Evolutionary conservation across 2,329 filamentous ascomycete species (phyloP).

Genomic region (Fusarium denticulatum): DNA sequence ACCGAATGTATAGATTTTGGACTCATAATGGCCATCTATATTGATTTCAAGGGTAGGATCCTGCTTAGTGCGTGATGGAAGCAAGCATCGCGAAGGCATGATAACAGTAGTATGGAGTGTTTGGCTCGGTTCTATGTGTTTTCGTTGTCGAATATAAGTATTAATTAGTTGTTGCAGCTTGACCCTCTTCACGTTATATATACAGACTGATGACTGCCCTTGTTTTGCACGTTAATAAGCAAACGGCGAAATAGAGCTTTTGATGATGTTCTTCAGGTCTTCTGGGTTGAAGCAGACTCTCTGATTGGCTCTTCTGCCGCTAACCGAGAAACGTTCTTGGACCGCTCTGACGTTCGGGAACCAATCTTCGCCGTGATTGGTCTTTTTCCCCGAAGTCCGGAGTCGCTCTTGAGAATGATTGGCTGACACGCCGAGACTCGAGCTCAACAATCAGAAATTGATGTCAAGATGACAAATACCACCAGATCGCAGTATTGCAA

Average conservation of each 20-base stretch:
- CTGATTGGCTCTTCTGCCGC: neutral
- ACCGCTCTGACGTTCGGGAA: fast-evolving
- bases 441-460: neutral
- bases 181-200: neutral
- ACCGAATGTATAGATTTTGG: neutral
- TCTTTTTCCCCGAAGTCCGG: neutral
- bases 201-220: neutral
- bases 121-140: too few species aligned
- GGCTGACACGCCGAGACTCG: neutral
- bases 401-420: neutral
- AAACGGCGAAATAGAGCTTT: neutral
- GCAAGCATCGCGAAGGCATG: neutral
- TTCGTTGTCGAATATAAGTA: neutral
- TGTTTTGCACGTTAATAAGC: neutral
- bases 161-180: neutral
- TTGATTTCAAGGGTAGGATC: neutral
- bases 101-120: neutral
- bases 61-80: neutral
- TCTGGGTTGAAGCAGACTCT: fast-evolving
- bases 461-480: neutral
- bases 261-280: neutral
- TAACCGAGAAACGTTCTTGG: neutral
- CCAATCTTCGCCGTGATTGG: neutral
- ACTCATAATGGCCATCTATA: neutral
- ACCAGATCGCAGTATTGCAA: neutral